Percentiles rank a stretch among this genome's conserved stretches.
phyloP scores from a whole-genome alignment of 2,329 filamentous ascomycete genomes.

The Alternaria brassicicola region DNA sequence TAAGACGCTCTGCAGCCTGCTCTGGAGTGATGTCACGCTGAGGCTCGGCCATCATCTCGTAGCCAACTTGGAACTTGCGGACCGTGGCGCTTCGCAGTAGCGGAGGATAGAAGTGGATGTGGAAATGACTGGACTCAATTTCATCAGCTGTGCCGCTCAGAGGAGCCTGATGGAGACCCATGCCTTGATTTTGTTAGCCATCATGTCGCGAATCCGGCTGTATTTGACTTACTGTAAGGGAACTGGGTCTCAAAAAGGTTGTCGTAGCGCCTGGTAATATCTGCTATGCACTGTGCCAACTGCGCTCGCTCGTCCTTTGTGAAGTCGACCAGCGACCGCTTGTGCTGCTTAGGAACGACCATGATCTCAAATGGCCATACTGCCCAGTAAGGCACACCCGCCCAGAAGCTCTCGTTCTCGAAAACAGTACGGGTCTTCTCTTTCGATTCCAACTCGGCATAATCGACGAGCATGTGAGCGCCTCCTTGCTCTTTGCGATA shows the following conservation, averaged over 20 bases:
- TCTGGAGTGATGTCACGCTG: slow-evolving; percentile 98
- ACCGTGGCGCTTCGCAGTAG: slow-evolving; percentile 91
- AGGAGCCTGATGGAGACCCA: slow-evolving; percentile 94
- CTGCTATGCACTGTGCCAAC: slow-evolving; percentile 83
- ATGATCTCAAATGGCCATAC: slow-evolving; percentile 97
- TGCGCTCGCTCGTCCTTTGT: slow-evolving; percentile 70
- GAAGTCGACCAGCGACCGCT: slow-evolving; percentile 84
- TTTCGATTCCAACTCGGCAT: slow-evolving; percentile 78
- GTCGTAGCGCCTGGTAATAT: slow-evolving; percentile 90
- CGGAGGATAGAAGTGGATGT: slow-evolving; percentile 98
- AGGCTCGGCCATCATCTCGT: slow-evolving; percentile 96
- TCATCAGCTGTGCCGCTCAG: slow-evolving; percentile 82
- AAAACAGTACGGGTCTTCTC: slow-evolving; percentile 88
- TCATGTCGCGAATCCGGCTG: neutral
- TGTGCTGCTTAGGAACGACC: slow-evolving; percentile 82
- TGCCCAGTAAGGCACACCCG: slow-evolving; percentile 97
- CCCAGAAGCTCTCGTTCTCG: slow-evolving; percentile 82
- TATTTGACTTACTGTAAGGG: slow-evolving; percentile 75
- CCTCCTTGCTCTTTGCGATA: slow-evolving; percentile 77
- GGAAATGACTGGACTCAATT: slow-evolving; percentile 85
- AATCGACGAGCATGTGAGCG: slow-evolving; percentile 81
- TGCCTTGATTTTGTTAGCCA: slow-evolving; percentile 59
- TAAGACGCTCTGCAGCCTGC: slow-evolving; percentile 81
- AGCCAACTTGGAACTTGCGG: slow-evolving; percentile 94
- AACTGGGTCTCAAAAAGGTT: slow-evolving; percentile 97